Percentiles rank a stretch among this genome's conserved stretches.
Conservation (phyloP, 2,329 filamentous ascomycete species). For the Stemphylium beticola region DNA sequence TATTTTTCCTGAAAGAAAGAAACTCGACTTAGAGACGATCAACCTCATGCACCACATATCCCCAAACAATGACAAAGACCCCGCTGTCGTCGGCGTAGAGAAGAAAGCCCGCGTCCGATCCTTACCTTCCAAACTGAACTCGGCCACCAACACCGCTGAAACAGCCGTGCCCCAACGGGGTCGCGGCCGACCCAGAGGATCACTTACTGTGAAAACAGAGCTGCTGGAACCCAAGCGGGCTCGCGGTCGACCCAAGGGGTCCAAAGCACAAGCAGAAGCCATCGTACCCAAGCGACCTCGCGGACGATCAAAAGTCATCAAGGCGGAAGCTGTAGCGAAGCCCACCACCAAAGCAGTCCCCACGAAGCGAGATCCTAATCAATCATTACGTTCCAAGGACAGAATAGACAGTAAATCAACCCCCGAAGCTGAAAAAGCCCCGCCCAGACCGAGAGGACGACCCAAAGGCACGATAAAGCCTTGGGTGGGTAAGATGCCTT, state of each 20-base stretch:
- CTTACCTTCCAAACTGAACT: too few relatives aligned
- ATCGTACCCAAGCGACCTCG: too few relatives aligned
- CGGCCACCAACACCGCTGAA: too few relatives aligned
- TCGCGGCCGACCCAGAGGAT: too few relatives aligned
- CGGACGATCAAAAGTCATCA: too few relatives aligned
- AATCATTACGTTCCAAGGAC: neutral
- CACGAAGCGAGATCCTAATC: neutral
- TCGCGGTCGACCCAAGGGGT: too few relatives aligned
- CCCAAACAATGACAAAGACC: neutral
- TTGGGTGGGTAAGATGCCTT: conserved; percentile 1
- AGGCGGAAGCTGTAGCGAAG: too few relatives aligned
- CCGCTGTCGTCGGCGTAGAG: neutral
- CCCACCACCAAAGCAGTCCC: too few relatives aligned
- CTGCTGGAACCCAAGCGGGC: too few relatives aligned
- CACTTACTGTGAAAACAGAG: too few relatives aligned
- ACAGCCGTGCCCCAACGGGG: too few relatives aligned
- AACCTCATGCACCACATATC: conserved; percentile 7
- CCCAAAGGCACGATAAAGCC: neutral
- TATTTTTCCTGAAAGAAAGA: conserved; percentile 37
- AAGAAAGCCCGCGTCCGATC: neutral
- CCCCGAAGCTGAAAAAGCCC: neutral
- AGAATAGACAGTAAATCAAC: neutral
- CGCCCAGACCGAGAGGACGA: conserved; percentile 6
- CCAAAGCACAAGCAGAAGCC: too few relatives aligned
- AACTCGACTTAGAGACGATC: conserved; percentile 32